Evolutionary conservation across 176 grass and related monocot species (phyloP), one percentile per base, ranked within the genome.

Genomic region (Triticum timopheevii): DNA sequence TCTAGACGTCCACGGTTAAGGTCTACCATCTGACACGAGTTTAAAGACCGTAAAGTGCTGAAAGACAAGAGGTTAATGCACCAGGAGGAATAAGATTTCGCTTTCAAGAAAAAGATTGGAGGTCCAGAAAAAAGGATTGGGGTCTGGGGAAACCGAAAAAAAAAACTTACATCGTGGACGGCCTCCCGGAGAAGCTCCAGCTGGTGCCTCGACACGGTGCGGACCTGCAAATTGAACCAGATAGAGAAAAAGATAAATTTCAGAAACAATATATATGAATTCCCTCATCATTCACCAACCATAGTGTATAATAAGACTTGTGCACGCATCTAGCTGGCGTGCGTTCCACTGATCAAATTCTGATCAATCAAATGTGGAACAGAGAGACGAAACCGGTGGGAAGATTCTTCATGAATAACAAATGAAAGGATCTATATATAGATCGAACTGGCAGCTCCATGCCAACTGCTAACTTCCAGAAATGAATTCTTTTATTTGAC

Each of bases 161-260:
- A 47, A 30, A 39, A 24, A 85, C 93, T 93, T 34, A 98, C 89
- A 73, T 98, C 87, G 22, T 95, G 79, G 19, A 95, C 93, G 52
- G 95, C 95, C 45, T 84, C 80, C 89, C 88, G 83, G 9, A 98
- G 89, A 82, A 93, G 81, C 25, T 82, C 31, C 59, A 98, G 47
- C 79, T 98, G 95, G 22, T 89, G 3, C 49, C n/a, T 85, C 0
- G 95, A 87, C 77, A 93, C 93, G 11, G 86, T 88, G 39, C 77
- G 86, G 34, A 93, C 85, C 95, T 98, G 87, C 73, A 56, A 28
- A 28, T 58, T 58, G 0, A 52, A 62, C 44, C 9, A 65, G 6
- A 5, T 44, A 44, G 42, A 44, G 10, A 6, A 15, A 7, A 8
- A 19, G 2, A 58, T 8, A 73, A 73, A 15, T 30, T 11, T 66